Conservation (phyloP, 441 rosid genomes). For the Gossypium schwendimanii region DNA sequence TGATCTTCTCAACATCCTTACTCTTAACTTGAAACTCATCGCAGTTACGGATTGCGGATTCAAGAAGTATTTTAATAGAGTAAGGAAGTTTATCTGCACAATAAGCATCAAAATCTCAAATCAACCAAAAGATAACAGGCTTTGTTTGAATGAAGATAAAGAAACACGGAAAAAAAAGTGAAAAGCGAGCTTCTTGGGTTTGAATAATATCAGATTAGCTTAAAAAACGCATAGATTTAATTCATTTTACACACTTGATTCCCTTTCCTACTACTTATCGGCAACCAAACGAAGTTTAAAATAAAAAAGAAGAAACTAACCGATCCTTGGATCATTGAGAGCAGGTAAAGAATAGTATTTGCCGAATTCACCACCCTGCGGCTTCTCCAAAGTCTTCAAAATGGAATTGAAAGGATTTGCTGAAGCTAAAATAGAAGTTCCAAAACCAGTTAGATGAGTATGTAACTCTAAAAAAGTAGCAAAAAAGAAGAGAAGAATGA, state of each 20-base stretch:
- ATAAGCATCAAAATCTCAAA: slow-evolving; percentile 17
- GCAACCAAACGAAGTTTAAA: background rate
- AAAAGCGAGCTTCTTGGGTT: background rate
- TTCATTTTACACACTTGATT: background rate
- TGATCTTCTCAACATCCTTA: slow-evolving; percentile 64
- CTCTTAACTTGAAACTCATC: slow-evolving; percentile 65
- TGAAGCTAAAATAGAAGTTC: slow-evolving; percentile 30
- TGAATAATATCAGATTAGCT: background rate
- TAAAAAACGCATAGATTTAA: background rate
- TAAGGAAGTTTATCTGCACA: slow-evolving; percentile 54
- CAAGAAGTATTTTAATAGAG: slow-evolving; percentile 59
- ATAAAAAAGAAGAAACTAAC: slow-evolving; percentile 27
- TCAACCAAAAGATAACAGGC: slow-evolving; percentile 2
- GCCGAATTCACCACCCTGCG: slow-evolving; percentile 50
- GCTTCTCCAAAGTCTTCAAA: slow-evolving; percentile 46
- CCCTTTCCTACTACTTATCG: slow-evolving; percentile 5
- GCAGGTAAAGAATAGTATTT: slow-evolving; percentile 47
- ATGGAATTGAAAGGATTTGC: slow-evolving; percentile 45
- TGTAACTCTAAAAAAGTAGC: background rate
- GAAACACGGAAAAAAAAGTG: background rate
- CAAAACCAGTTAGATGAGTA: slow-evolving; percentile 3
- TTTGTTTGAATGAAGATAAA: background rate
- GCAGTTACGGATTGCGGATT: slow-evolving; percentile 66
- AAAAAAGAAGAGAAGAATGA: background rate
- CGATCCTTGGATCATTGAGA: slow-evolving; percentile 58